Evolutionary conservation across 2,329 filamentous ascomycete species (phyloP).

Genomic region (Xylaria sp.): DNA sequence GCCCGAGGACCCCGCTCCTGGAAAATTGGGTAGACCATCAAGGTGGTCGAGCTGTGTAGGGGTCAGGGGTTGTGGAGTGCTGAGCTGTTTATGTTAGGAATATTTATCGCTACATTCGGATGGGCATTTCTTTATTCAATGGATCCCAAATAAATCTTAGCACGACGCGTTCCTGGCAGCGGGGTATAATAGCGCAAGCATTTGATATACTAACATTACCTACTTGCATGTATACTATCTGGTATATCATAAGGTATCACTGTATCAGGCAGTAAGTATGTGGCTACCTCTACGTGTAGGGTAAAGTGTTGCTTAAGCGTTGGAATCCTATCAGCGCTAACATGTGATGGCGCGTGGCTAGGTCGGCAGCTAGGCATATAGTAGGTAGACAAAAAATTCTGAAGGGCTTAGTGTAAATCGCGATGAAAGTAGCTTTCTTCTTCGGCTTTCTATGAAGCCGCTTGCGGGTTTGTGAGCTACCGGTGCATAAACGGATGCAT

Average conservation of each 20-base stretch:
- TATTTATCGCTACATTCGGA: neutral
- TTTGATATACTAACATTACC: too few species aligned
- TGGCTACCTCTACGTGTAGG: too few species aligned
- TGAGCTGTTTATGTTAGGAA: neutral
- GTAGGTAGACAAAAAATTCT: too few species aligned
- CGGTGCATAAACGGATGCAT: neutral
- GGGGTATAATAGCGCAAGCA: neutral
- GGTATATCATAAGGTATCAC: too few species aligned
- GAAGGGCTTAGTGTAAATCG: too few species aligned
- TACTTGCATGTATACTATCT: too few species aligned
- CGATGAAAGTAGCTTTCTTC: neutral
- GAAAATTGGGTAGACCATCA: neutral
- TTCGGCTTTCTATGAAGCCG: too few species aligned
- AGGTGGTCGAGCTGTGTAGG: neutral
- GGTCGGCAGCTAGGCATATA: too few species aligned
- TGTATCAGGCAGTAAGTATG: too few species aligned
- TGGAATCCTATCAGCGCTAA: too few species aligned
- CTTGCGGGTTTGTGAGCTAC: neutral
- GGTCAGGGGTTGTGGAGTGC: neutral
- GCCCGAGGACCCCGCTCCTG: conserved; percentile 2
- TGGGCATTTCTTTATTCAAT: neutral
- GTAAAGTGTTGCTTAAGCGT: too few species aligned
- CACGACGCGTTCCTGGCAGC: neutral
- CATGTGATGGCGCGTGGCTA: too few species aligned
- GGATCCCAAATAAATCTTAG: neutral